Base-by-base conservation (phyloP, 2,329 filamentous ascomycete species). In the Ramularia endophylla region DNA sequence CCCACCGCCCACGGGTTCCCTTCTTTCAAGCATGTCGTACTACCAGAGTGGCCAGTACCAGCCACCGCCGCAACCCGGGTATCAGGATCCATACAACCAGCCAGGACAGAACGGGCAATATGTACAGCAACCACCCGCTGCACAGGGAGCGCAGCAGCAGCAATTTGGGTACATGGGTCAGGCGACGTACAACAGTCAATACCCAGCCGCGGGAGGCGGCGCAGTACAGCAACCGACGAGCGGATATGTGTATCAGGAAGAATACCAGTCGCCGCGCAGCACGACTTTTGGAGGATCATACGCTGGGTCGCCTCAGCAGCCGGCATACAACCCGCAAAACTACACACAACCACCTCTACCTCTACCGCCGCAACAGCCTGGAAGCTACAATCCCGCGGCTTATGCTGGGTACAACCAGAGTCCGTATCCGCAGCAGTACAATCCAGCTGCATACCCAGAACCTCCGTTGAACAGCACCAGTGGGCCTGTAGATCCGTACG, bases 311-410 rank as follows among this genome's bases (percentile, higher is more conserved):
- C 61, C 66, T 13, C 67, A 69, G 38, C 65, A 64, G 18, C 72
- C 59, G 62, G 71, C 75, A 31, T 90, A 89, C 64, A 90, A 89
- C 57, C 85, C 86, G 2, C 76, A 83, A 59, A 69, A 73, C 27
- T 90, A 74, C 34, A 33, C 45, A n/a, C 46, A 47, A 18, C 30
- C 63, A 31, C 64, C 60, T 38, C 52, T 61, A 36, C 57, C 62
- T 19, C 66, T 60, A 39, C 58, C 61, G 36, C 53, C 56, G 13
- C 53, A 58, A 20, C 66, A 64, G 46, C 11, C 22, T 6, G 59
- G 62, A 50, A 63, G 65, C 15, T 70, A 70, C 56, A 68, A 69
- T 44, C 67, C 67, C n/a, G 66, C 67, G 17, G 62, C 64, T 9
- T 70, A 70, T 47, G 62, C 64, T 20, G 63, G 63, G 36, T 60